Evolutionary conservation across 768 basidiomycete genomes (phyloP), one percentile per base, ranked within the genome.

Genomic region (Leccinum subtestaceum): DNA sequence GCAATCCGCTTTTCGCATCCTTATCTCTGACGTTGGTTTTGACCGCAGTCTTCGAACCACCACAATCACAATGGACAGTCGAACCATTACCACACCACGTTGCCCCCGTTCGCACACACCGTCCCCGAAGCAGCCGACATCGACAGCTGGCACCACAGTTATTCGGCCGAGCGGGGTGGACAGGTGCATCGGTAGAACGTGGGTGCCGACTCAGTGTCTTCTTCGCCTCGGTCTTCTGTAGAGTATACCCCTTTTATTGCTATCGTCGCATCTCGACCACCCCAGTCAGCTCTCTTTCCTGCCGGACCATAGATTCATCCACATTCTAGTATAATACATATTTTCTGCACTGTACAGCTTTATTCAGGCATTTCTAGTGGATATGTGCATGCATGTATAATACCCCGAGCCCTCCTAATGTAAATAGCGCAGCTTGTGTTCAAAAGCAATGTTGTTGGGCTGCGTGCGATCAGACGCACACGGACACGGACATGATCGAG

Each of bases 111-210:
- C 62, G 73, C 81, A 46, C 78, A 80, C 65, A 73, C 75, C 17
- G 70, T 73, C 1, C 65, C 74, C 29, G 65, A 76, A 27, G 29
- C 73, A 52, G 74, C 76, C 36, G 78, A 77, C 55, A 78, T 86
- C 70, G 83, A 86, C 70, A 78, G 67, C 45, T 88, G 87, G 87
- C 83, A 87, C 62, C 68, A 71, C 53, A 60, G 58, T 0, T 87
- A 87, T 58, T 85, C 86, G 50, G 83, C 86, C 38, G 86, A 87
- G 70, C 83, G 87, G 34, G 70, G 87, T 25, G 70, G 79, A 8
- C 83, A 81, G 60, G 73, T 86, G 38, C 85, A 85, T 69, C 81
- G 84, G 65, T 87, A 79, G 76, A 73, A 36, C 36, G 5, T 25
- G 7, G 9, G 9, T 10, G 38, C 57, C 53, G 21, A 21, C 19